Base-by-base conservation (phyloP, 2,329 filamentous ascomycete species). In the Colletotrichum karsti region DNA sequence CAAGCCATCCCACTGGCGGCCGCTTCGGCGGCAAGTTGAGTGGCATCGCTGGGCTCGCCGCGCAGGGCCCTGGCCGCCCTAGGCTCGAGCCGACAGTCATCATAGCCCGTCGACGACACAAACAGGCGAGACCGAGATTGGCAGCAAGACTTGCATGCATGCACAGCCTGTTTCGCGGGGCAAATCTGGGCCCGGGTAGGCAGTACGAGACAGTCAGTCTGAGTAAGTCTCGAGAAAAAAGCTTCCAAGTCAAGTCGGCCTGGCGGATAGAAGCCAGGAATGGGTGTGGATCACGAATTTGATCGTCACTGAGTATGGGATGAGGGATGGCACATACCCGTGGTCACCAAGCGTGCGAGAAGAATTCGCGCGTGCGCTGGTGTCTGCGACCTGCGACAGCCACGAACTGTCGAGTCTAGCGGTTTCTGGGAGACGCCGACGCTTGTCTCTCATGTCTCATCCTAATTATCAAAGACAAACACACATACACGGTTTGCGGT, bases 161-260 rank as follows among this genome's bases (percentile, higher is more conserved):
- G 64, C 64, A 67, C 60, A 64, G 64, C 65, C 65, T 54, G 54
- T 46, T 64, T 68, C 65, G 46, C 53, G 65, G 53, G 65, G 65
- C 65, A 65, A 39, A 26, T 50, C 37, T 50, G 60, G 65, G 50
- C 53, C 61, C 20, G 28, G 56, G 44, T 39, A 41, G 22, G 24
- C 48, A 50, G 53, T 30, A 62, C 64, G 53, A 67, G 48, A 33
- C 53, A 58, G 22, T 12, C 8, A 35, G 48, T 22, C 22, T 15
- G 46, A 5, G 46, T 22, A 22, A 50, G 15, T 30, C 20, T 50
- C 46, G 46, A 26, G 10, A 24, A 3, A 24, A 46, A 46, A 18
- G 50, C 24, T 53, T 33, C 30, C 12, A 22, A 24, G 55, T 24
- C 24, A 51, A 18, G n/a, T 63, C 37, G n/a, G n/a, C n/a, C 41